These are phyloP conservation scores for Sutorius australiensis DNA, from an alignment of 768 basidiomycete species.

Conservation along the genomic window DNA sequence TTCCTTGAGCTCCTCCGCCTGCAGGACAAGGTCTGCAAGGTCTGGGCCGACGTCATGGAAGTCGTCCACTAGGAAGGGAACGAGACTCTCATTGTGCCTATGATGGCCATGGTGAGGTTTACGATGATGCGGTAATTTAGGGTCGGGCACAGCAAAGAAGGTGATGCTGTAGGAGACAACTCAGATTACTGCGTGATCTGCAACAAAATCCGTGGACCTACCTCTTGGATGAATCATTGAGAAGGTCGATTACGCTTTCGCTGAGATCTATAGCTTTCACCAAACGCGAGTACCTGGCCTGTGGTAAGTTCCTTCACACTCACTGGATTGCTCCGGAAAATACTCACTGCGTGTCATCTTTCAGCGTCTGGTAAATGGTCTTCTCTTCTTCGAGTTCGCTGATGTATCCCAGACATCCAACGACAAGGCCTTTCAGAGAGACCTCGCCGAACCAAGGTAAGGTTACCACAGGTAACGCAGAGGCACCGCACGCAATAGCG, in stretches of 20 bases:
- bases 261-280: slow-evolving; percentile 14
- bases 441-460: slow-evolving; percentile 26
- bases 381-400: background rate
- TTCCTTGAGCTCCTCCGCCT: slow-evolving; percentile 37
- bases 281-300: slow-evolving; percentile 10
- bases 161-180: slow-evolving; percentile 2
- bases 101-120: slow-evolving; percentile 1
- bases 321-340: background rate
- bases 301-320: background rate
- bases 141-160: slow-evolving; percentile 13
- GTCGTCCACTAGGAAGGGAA: background rate
- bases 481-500: slow-evolving; percentile 9
- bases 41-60: background rate
- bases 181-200: background rate
- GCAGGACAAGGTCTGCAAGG: slow-evolving; percentile 10
- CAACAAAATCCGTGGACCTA: background rate
- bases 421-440: slow-evolving; percentile 8
- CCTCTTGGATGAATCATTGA: slow-evolving; percentile 12
- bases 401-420: slow-evolving; percentile 4
- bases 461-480: slow-evolving; percentile 17
- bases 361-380: slow-evolving; percentile 13
- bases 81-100: background rate
- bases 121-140: background rate
- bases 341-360: slow-evolving; percentile 10
- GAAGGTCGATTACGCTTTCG: slow-evolving; percentile 10